Evolutionary conservation across 305 asterid genomes (phyloP), one percentile per base, ranked within the genome.

Genomic region (Fraxinus floribunda): DNA sequence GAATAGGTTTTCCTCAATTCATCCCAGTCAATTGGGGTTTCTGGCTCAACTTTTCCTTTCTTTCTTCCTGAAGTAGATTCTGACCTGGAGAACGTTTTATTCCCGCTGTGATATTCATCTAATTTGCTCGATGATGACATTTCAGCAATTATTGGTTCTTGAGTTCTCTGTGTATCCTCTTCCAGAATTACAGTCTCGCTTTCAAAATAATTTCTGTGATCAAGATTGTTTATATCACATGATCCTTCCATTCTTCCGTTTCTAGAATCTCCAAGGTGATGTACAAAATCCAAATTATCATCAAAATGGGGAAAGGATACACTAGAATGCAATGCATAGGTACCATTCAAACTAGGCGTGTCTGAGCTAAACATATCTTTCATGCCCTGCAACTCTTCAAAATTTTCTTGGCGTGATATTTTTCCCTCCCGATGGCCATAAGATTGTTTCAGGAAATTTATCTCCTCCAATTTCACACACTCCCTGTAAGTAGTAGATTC

Each of bases 1-100:
- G 76, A 49, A 64, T 83, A 80, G 35, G 34, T 80, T 81, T 30
- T 80, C 82, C 92, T 88, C 80, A 89, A 82, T 0, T 86, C 79
- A 52, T 87, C 93, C 96, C 97, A 93, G 74, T 93, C 83, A 35
- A 79, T 57, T 26, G 55, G 13, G 30, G 29, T 39, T 80, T 76
- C 78, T 62, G 32, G 35, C 75, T 83, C 49, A n/a, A 24, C 34
- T 22, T 86, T 78, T 0, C 75, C 41, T 75, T 82, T 79, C 39
- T 77, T 55, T n/a, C 8, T 83, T 55, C 32, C 62, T 3, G 29
- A 0, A 0, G 75, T 22, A 70, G 75, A 74, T 52, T 79, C 52
- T 13, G 80, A 7, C 66, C 49, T 75, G 16, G 38, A 32, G 68
- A 78, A 62, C 13, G 20, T 18, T 38, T 38, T 36, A 24, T 46